Evolutionary conservation across 257 asterid species (phyloP).

Genomic region (Lycium barbarum): DNA sequence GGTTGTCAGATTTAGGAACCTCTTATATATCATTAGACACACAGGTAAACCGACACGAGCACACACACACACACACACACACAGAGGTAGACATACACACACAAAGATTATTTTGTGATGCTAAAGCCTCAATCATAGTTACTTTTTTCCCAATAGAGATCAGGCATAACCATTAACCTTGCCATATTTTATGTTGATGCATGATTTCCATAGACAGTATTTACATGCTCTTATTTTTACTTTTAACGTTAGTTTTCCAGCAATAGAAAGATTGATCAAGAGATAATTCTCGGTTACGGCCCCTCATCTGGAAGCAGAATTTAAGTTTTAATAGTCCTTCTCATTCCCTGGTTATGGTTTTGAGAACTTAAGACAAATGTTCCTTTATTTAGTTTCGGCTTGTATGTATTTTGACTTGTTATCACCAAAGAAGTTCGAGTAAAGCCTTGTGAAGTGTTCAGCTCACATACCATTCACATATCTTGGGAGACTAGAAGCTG

Average conservation of each 20-base stretch:
- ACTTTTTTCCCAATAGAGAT: constrained; percentile 9
- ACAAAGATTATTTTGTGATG: not conserved
- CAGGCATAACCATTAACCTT: not conserved
- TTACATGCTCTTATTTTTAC: not conserved
- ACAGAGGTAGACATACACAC: not conserved
- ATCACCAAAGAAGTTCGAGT: not conserved
- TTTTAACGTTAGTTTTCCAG: not conserved
- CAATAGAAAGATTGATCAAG: not conserved
- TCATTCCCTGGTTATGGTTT: not conserved
- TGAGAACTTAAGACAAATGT: not conserved
- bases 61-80: not conserved
- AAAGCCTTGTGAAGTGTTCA: not conserved
- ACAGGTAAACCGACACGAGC: not conserved
- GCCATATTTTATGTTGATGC: not conserved
- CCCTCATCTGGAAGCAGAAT: constrained; percentile 5
- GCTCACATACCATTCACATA: not conserved
- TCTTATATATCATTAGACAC: not conserved
- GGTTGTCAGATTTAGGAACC: constrained; percentile 4
- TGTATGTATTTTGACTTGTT: constrained; percentile 23
- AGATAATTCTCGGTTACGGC: not conserved
- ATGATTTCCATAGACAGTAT: not conserved
- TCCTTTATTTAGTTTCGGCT: constrained; percentile 4
- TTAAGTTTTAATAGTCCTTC: not conserved
- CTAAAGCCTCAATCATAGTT: not conserved
- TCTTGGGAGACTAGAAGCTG: not conserved